These are phyloP conservation scores for Fusarium xylarioides DNA, from an alignment of 2,329 filamentous ascomycete species.

Conservation along the genomic window DNA sequence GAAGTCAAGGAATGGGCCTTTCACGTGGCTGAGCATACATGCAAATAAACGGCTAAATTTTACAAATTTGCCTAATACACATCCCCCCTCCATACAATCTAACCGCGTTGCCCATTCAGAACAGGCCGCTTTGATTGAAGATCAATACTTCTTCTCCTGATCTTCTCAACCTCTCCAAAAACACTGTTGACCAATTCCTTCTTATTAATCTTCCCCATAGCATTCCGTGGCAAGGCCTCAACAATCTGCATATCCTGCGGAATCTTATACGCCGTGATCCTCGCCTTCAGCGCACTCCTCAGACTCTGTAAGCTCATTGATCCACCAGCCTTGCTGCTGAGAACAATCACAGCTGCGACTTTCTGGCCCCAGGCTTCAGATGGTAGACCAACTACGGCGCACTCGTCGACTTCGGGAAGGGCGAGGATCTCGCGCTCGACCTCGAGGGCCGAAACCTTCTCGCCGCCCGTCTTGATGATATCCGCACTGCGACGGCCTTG, in stretches of 20 bases:
- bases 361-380: conserved; percentile 95
- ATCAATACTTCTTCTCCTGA: conserved; percentile 6
- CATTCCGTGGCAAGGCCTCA: conserved; percentile 84
- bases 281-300: conserved; percentile 82
- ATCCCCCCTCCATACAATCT: too few species aligned
- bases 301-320: conserved; percentile 71
- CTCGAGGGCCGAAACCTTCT: conserved; percentile 90
- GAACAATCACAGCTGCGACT: conserved; percentile 84
- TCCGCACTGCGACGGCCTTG: conserved; percentile 86
- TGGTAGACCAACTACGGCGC: conserved; percentile 86
- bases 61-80: too few species aligned
- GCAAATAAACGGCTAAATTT: neutral
- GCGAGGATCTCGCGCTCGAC: conserved; percentile 92
- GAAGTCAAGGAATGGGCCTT: rapidly evolving
- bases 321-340: conserved; percentile 63
- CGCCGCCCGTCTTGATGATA: conserved; percentile 97
- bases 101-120: neutral
- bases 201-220: conserved; percentile 94
- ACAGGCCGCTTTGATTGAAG: neutral
- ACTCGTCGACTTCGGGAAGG: conserved; percentile 80
- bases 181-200: conserved; percentile 69
- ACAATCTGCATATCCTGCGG: conserved; percentile 87
- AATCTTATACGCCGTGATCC: conserved; percentile 88
- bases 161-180: conserved; percentile 49
- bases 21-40: neutral